Percentiles rank a stretch among this genome's conserved stretches.
Evolutionary conservation across 1,139 yeast species (phyloP).

Genomic region (Magnusiomyces fungicola): DNA sequence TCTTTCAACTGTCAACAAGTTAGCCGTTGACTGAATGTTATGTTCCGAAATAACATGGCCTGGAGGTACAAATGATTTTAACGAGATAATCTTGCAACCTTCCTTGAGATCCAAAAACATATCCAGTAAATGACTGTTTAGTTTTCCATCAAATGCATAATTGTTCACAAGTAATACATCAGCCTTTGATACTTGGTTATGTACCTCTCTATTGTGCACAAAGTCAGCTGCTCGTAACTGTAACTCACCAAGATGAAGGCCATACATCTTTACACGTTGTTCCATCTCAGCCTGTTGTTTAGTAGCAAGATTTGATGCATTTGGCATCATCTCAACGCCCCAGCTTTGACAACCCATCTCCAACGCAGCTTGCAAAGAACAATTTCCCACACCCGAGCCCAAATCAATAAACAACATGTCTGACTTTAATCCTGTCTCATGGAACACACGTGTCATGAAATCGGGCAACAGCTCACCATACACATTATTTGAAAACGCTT

Average conservation of each 20-base stretch:
- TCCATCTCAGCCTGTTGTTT: slow-evolving; percentile 52
- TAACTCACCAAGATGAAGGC: slow-evolving; percentile 51
- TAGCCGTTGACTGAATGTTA: slow-evolving; percentile 47
- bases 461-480: slow-evolving; percentile 86
- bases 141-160: slow-evolving; percentile 67
- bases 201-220: slow-evolving; percentile 54
- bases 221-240: slow-evolving; percentile 60
- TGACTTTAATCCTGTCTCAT: slow-evolving; percentile 51
- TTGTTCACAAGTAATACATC: slow-evolving; percentile 76
- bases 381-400: slow-evolving; percentile 93
- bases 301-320: slow-evolving; percentile 64
- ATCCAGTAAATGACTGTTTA: slow-evolving; percentile 62
- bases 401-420: slow-evolving; percentile 64
- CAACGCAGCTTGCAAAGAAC: slow-evolving; percentile 81
- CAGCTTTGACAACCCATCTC: slow-evolving; percentile 80
- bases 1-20: slow-evolving; percentile 56
- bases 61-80: slow-evolving; percentile 60
- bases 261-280: slow-evolving; percentile 54
- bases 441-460: slow-evolving; percentile 61
- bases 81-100: slow-evolving; percentile 72
- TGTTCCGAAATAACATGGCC: slow-evolving; percentile 48
- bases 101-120: slow-evolving; percentile 56
- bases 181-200: slow-evolving; percentile 48
- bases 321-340: slow-evolving; percentile 86
- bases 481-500: slow-evolving; percentile 84